Evolutionary conservation across 2,329 filamentous ascomycete genomes (phyloP), one percentile per base, ranked within the genome.

Genomic region (Cucurbitaria berberidis): DNA sequence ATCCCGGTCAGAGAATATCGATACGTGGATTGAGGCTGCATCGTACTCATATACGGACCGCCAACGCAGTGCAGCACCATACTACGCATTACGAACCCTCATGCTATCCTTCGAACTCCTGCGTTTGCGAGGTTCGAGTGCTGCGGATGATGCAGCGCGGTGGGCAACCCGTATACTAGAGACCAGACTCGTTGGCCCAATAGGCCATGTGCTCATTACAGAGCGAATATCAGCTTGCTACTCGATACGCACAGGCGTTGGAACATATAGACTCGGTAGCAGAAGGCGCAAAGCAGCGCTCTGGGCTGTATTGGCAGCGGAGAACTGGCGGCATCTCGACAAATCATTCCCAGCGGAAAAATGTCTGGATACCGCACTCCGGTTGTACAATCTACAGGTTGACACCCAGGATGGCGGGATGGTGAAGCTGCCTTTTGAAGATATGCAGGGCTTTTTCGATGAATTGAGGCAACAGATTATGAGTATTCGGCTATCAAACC

Each of bases 191-290:
- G 79, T 91, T 0, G 91, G 91, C 0, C 79, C 81, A 1, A 80
- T 95, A 1, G 92, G 91, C 3, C 89, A 93, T 55, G 90, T 90
- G 0, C 82, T 99, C 11, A 81, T 96, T 64, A 91, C 89, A 47
- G 93, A 99, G 76, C 86, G 95, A 30, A 84, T 97, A 18, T 90
- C 91, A 0, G 86, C 89, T 2, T 96, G 91, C 77, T 97, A 93
- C 75, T 85, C 86, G 0, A 87, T 89, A 3, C 90, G 90, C 62
- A 82, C 82, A 22, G 88, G 89, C 2, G 77, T 86, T 3, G 87
- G 88, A 1, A 84, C 83, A 8, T 83, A 86, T 55, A 79, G 79
- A 32, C 89, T 87, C 81, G 92, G 93, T 15, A 82, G 84, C 8
- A 84, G 93, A 56, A 84, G 83, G 54, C 84, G 95, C 43, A 99